Conservation (phyloP, 139 green algal species). For the Picochlorum sp. region DNA sequence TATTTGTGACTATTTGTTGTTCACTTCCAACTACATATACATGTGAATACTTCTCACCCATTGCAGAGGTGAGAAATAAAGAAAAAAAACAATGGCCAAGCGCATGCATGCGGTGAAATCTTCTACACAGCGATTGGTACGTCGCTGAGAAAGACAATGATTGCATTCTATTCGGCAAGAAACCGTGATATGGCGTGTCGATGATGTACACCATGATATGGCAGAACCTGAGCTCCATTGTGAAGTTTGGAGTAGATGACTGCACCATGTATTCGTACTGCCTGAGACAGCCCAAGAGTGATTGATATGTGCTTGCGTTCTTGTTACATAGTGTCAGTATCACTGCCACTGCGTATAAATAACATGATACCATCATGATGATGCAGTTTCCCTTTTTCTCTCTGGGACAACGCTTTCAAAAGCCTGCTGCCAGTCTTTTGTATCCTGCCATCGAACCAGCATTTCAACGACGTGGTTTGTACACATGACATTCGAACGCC, state of each 20-base stretch:
- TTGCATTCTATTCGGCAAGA: too few species aligned
- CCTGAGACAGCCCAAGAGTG: slow-evolving; percentile 1
- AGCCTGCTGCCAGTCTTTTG: slow-evolving; percentile 28
- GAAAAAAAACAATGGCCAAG: too few species aligned
- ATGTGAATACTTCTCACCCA: too few species aligned
- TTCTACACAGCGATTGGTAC: too few species aligned
- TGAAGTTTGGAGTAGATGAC: slow-evolving; percentile 7
- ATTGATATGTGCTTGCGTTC: background rate
- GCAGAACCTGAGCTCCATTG: slow-evolving; percentile 22
- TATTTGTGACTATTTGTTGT: too few species aligned
- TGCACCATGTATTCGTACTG: slow-evolving; percentile 20
- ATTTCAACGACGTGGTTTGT: slow-evolving; percentile 77
- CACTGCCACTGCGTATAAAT: too few species aligned
- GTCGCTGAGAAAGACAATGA: too few species aligned
- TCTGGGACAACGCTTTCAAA: slow-evolving; percentile 25
- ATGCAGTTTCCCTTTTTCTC: slow-evolving; percentile 21
- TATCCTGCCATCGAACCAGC: slow-evolving; percentile 37
- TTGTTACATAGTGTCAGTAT: too few species aligned
- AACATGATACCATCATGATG: too few species aligned
- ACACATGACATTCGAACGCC: slow-evolving; percentile 55
- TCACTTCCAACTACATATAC: too few species aligned
- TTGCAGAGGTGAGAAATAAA: too few species aligned
- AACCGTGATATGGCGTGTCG: background rate
- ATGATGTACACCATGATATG: slow-evolving; percentile 20
- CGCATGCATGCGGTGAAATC: too few species aligned